A percentile compares a stretch with the other conserved stretches of the same genome.
Conservation (phyloP, 2,329 filamentous ascomycete species). For the Fusarium mexicanum region DNA sequence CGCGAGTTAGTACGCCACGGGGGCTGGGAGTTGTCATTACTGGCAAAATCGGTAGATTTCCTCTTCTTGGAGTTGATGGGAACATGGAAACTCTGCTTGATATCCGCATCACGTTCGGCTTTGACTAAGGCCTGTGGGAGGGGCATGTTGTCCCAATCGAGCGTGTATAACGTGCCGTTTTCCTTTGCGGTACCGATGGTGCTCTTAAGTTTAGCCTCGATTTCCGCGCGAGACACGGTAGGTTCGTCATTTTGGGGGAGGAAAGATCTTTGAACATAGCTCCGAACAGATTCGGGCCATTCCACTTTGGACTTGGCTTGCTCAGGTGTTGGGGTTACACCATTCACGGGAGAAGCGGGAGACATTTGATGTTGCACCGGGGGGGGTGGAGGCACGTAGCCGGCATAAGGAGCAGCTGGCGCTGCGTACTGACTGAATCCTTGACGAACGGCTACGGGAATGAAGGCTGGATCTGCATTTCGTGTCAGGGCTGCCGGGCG, state of each 20-base stretch:
- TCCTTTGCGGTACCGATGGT: slow-evolving; percentile 87
- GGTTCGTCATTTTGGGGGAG: slow-evolving; percentile 74
- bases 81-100: slow-evolving; percentile 47
- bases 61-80: slow-evolving; percentile 74
- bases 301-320: slow-evolving; percentile 70
- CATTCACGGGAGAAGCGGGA: slow-evolving; percentile 39
- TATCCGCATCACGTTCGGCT: slow-evolving; percentile 69
- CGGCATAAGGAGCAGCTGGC: slow-evolving; percentile 48
- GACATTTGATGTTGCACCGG: slow-evolving; percentile 41
- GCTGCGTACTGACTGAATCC: slow-evolving; percentile 61
- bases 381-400: slow-evolving; percentile 45
- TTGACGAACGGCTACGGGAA: slow-evolving; percentile 70
- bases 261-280: slow-evolving; percentile 91
- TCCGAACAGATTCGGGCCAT: slow-evolving; percentile 84
- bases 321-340: slow-evolving; percentile 44
- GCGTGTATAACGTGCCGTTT: slow-evolving; percentile 72
- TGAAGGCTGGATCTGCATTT: slow-evolving; percentile 64
- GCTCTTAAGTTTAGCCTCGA: slow-evolving; percentile 85
- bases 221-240: slow-evolving; percentile 71
- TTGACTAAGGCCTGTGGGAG: slow-evolving; percentile 86
- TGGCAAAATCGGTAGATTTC: slow-evolving; percentile 76
- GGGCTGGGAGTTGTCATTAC: slow-evolving; percentile 64
- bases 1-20: slow-evolving; percentile 79
- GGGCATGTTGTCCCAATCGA: slow-evolving; percentile 85
- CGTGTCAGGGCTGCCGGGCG: slow-evolving; percentile 36